These are phyloP conservation scores for Trichoderma lentiforme DNA, from an alignment of 2,329 filamentous ascomycete genomes.

Conservation along the genomic window DNA sequence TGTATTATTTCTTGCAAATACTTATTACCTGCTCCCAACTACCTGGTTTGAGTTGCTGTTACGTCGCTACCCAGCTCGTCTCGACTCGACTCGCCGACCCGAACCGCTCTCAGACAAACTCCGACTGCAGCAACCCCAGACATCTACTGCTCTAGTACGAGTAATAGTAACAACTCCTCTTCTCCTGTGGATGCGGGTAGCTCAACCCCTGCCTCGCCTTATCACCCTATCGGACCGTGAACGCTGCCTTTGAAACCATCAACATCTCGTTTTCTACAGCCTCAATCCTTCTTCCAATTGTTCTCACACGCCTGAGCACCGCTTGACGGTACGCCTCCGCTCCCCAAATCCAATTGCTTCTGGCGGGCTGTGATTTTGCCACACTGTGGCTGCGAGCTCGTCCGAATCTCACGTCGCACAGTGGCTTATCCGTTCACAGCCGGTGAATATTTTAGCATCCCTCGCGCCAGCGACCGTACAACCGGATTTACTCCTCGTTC, in stretches of 20 bases:
- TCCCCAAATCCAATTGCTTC: conserved; percentile 1
- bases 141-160: neutral
- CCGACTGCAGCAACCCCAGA: neutral
- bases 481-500: neutral
- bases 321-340: neutral
- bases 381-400: conserved; percentile 9
- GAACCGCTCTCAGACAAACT: neutral
- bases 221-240: neutral
- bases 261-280: neutral
- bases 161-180: neutral
- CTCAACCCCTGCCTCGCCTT: neutral
- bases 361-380: neutral
- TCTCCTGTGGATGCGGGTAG: neutral
- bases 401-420: conserved; percentile 15
- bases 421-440: conserved; percentile 7
- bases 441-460: conserved; percentile 6
- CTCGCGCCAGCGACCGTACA: neutral
- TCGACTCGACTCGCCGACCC: neutral
- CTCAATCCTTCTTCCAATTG: neutral
- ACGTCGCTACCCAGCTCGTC: neutral
- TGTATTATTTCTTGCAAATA: neutral
- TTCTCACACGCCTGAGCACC: neutral
- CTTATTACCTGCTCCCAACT: neutral
- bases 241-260: neutral
- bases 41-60: neutral